Percentiles rank a stretch among this genome's conserved stretches.
Conservation (phyloP, 768 basidiomycete genomes). For the Trametes sanguinea region DNA sequence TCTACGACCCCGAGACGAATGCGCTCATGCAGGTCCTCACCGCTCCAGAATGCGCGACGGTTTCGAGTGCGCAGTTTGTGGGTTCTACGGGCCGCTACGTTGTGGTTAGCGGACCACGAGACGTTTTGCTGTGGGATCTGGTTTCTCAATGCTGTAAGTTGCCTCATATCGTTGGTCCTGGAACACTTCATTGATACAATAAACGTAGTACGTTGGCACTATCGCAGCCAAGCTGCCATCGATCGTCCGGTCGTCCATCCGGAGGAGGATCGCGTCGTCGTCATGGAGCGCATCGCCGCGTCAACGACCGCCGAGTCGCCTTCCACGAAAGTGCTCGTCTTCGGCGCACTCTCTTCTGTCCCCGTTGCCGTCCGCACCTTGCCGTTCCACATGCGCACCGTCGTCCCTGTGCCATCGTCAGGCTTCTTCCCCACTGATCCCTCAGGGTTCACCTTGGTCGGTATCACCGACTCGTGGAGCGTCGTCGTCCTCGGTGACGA, state of each 20-base stretch:
- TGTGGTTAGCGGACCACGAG: slow-evolving; percentile 48
- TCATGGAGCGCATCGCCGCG: slow-evolving; percentile 45
- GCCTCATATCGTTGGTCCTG: background rate
- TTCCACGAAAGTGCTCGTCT: slow-evolving; percentile 47
- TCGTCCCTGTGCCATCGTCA: slow-evolving; percentile 40
- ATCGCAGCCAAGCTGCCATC: slow-evolving; percentile 41
- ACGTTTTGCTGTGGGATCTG: slow-evolving; percentile 74
- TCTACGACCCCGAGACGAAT: slow-evolving; percentile 74
- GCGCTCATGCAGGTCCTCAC: slow-evolving; percentile 60
- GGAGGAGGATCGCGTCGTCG: slow-evolving; percentile 56
- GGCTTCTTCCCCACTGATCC: slow-evolving; percentile 32
- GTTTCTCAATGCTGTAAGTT: slow-evolving; percentile 58
- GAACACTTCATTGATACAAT: background rate
- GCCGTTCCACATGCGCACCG: slow-evolving; percentile 64
- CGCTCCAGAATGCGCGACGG: slow-evolving; percentile 51
- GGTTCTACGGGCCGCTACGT: slow-evolving; percentile 74
- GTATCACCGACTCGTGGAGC: slow-evolving; percentile 66
- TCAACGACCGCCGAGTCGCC: slow-evolving; percentile 11
- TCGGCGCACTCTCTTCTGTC: slow-evolving; percentile 46
- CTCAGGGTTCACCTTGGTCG: slow-evolving; percentile 58
- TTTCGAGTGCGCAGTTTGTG: slow-evolving; percentile 59
- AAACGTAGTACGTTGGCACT: slow-evolving; percentile 64
- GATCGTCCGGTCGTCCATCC: slow-evolving; percentile 57
- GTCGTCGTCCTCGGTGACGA: slow-evolving; percentile 71
- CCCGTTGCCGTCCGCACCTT: slow-evolving; percentile 48